Evolutionary conservation across 805 yeast species (phyloP), one percentile per base, ranked within the genome.

Genomic region (Zygotorulaspora florentina): DNA sequence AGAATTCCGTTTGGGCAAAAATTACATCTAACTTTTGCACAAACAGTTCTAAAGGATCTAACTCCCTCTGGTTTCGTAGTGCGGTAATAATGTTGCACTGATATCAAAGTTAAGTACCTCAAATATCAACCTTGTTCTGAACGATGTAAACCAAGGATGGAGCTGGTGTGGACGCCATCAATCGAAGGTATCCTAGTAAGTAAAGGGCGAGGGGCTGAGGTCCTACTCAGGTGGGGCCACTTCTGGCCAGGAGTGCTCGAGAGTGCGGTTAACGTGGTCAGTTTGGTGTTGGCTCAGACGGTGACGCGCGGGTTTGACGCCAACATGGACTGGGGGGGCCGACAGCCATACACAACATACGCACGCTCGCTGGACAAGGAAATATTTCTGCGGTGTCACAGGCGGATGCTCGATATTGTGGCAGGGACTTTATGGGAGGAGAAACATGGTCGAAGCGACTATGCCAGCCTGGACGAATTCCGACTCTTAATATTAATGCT

Each of bases 201-300:
- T 15, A 17, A 11, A 6, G 36, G 15, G 5, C 17, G 17, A 3
- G 36, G 36, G 8, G 15, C 36, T 33, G 17, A 5, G 28, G 29
- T 20, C 15, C 40, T 36, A 28, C 40, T 36, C 28, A 27, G 40
- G 12, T 37, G 40, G 40, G 40, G 40, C 30, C 30, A 20, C 23
- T 37, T 37, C 40, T 37, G 40, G 40, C 29, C 40, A 8, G 40
- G 9, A 8, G 40, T 37, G 13, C 6, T 37, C 8, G 6, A 17
- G 30, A 13, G 9, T 8, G 23, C 17, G 20, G 29, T 37, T 13
- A 20, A 37, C 20, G 29, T 37, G 30, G 29, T 23, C 13, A 37
- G 40, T 26, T n/a, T 37, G 18, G 30, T 37, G 28, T 37, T 37
- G 12, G 40, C 28, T 27, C 36, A 33, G 12, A 33, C 36, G 17